Base-by-base conservation (phyloP, 164 flowering plant genomes). In the Macadamia tetraphylla region DNA sequence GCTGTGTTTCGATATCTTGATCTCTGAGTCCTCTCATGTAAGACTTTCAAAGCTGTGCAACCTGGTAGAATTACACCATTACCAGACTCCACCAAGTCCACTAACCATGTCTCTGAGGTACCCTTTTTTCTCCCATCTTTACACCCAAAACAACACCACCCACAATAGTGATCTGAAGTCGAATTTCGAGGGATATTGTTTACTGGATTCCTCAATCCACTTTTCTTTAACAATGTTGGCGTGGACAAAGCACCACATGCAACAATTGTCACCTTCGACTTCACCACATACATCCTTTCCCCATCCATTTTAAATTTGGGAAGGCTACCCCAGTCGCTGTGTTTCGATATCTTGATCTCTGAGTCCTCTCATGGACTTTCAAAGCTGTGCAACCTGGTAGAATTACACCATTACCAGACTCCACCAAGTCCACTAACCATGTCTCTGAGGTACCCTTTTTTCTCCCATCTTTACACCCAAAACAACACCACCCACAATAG, bases 141-240 rank as follows among this genome's bases (percentile, higher is more conserved):
- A 84, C 98, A 92, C 1, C 98, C 98, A 15, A 88, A 64, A 61
- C 85, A 76, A 67, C 96, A 92, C 91, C 91, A 92, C 6, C 96
- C 40, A 35, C 40, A 35, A 35, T 35, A 82, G 62, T 92, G 96
- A 75, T 88, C 90, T 2, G 84, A 58, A 0, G 87, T 62, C 0
- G 94, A 67, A 56, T 91, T 91, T 29, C 89, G 65, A 0, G 97
- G 92, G 29, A 89, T 80, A 31, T 77, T 76, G 6, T 17, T 67
- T 29, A 87, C 88, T 0, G 83, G 84, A 64, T 81, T 92, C 80
- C 71, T 90, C 70, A 92, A 56, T 0, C 96, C 92, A 55, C 96
- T 92, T 61, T 71, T 67, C 68, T 61, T 86, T 4, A 92, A 67
- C 63, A 92, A 42, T 9, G 60, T 32, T 0, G 98, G 98, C 1